Base-by-base conservation (phyloP, 805 yeast genomes). In the Starmerella cellae region DNA sequence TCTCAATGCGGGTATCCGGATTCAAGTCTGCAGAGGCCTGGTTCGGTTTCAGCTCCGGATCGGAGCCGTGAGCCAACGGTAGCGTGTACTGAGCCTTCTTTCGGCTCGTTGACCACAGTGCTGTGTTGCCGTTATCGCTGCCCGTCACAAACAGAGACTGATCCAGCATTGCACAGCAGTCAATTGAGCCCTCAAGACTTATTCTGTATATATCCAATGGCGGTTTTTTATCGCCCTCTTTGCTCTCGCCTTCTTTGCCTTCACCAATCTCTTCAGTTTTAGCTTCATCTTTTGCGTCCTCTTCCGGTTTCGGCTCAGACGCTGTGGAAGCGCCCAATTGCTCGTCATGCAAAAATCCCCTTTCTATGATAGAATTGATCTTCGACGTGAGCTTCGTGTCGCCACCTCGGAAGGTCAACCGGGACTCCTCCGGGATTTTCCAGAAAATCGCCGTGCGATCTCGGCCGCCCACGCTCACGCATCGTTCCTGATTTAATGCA, bases 401-500 rank as follows among this genome's bases (percentile, higher is more conserved):
- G 45, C 93, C 94, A 47, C 94, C 95, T 58, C 95, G 73, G 60
- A 88, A 88, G 0, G 95, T 85, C 55, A 91, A 71, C 57, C 96
- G 75, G 1, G 94, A 77, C 63, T 91, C 98, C 55, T 91, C 98
- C 21, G 94, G 75, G 51, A 91, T 84, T 60, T 91, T 91, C 98
- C 98, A 91, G 54, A 82, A 67, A 79, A 93, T 80, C 9, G 88
- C 95, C 4, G 95, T 82, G 55, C 93, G 77, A 63, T 91, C 98
- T 54, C 97, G 75, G 3, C 94, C 71, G 16, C 98, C 98, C 26
- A 88, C 97, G 21, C 94, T 83, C 16, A 91, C 87, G 67, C 98
- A 91, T 45, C 95, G 75, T 57, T 91, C 97, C 60, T 77, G 77
- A 9, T 74, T 73, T 47, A 91, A 65, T 0, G 96, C 84, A 19